A percentile compares a stretch with the other conserved stretches of the same genome.
Evolutionary conservation across 768 basidiomycete species (phyloP).

Genomic region (Sporobolomyces pararoseus): DNA sequence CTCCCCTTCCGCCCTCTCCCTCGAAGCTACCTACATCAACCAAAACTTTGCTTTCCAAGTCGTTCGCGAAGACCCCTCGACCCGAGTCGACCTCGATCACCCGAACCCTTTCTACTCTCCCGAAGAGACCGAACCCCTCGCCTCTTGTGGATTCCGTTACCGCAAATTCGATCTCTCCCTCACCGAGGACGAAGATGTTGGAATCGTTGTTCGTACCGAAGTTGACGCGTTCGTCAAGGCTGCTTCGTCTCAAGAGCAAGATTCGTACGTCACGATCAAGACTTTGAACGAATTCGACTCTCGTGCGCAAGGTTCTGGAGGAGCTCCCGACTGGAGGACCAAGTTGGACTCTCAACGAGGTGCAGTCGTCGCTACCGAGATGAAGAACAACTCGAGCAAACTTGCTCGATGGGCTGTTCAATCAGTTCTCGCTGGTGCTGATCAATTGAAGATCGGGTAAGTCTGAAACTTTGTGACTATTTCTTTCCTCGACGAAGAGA

Average conservation of each 20-base stretch:
- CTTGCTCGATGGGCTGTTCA: constrained; percentile 96
- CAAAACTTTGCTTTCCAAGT: constrained; percentile 97
- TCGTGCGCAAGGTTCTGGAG: constrained; percentile 79
- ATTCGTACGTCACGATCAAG: constrained; percentile 77
- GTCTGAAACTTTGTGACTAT: constrained; percentile 48
- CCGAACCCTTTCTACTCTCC: constrained; percentile 94
- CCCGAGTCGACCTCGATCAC: constrained; percentile 68
- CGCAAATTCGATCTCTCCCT: constrained; percentile 88
- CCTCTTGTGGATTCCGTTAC: constrained; percentile 94
- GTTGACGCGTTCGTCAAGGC: constrained; percentile 76
- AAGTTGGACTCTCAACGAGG: constrained; percentile 94
- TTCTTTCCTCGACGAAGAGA: neutral
- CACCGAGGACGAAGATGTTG: constrained; percentile 72
- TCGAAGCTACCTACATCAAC: constrained; percentile 98
- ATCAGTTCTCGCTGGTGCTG: constrained; percentile 88
- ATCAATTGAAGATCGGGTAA: constrained; percentile 94
- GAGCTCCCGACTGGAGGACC: constrained; percentile 97
- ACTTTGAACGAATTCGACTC: constrained; percentile 97
- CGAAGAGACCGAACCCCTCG: constrained; percentile 90
- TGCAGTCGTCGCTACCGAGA: constrained; percentile 96
- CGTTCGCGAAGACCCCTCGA: constrained; percentile 65
- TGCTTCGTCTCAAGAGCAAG: constrained; percentile 55
- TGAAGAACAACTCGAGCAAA: constrained; percentile 99
- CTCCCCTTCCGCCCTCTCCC: constrained; percentile 82
- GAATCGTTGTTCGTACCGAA: constrained; percentile 89